Evolutionary conservation across 78 protist genomes (phyloP).

Genomic region (Dictyostelium purpureum): DNA sequence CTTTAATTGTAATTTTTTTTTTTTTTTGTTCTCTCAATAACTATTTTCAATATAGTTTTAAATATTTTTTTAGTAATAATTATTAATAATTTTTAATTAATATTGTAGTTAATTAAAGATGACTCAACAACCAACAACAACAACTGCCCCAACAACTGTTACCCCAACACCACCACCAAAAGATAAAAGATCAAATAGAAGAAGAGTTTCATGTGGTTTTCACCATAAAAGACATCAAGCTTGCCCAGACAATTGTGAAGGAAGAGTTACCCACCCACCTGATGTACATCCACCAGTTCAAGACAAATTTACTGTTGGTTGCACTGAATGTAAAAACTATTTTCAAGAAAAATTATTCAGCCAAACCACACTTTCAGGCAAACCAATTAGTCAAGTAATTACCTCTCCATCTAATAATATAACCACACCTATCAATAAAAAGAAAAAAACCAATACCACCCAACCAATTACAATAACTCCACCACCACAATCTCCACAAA

Average conservation of each 20-base stretch:
- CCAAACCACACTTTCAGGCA: conserved; percentile 2
- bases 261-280: conserved; percentile 67
- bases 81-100: no score
- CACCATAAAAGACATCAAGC: conserved; percentile 80
- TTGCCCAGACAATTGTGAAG: conserved; percentile 78
- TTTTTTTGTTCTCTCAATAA: no score
- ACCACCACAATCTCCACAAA: neutral
- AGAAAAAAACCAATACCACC: neutral
- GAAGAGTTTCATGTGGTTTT: conserved; percentile 78
- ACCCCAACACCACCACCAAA: no score
- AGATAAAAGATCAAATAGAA: conserved; percentile 63
- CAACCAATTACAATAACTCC: neutral
- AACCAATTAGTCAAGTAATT: neutral
- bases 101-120: no score
- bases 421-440: neutral
- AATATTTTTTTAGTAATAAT: no score
- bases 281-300: conserved; percentile 66
- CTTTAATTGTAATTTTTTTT: no score
- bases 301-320: conserved; percentile 72
- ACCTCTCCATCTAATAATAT: neutral
- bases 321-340: conserved; percentile 43
- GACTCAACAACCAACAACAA: no score
- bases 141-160: no score
- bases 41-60: no score
- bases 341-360: conserved; percentile 36